These are phyloP conservation scores for Limonium bicolor DNA, from an alignment of 148 eudicot species.

Conservation along the genomic window DNA sequence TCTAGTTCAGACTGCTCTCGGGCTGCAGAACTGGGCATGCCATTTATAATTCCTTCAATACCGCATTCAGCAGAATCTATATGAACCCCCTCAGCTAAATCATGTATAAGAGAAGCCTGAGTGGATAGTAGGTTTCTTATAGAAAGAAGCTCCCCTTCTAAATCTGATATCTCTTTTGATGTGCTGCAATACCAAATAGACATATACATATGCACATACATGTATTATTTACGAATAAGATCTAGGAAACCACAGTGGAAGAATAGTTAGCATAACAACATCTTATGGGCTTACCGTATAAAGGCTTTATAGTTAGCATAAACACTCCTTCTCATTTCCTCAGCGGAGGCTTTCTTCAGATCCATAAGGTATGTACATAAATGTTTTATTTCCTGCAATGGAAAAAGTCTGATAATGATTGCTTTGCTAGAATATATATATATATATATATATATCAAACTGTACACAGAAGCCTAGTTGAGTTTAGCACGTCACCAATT, in stretches of 20 bases:
- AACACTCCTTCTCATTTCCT: conserved; percentile 96
- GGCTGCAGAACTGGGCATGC: conserved; percentile 24
- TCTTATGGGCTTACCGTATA: conserved; percentile 49
- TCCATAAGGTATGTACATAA: conserved; percentile 80
- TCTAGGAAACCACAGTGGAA: not conserved
- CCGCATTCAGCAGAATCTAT: conserved; percentile 38
- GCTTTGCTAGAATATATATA: not conserved
- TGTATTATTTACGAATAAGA: no score
- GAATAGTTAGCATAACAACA: not conserved
- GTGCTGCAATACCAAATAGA: conserved; percentile 35
- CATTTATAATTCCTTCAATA: conserved; percentile 34
- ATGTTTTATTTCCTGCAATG: conserved; percentile 70
- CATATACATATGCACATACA: not conserved
- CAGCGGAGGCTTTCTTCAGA: conserved; percentile 87
- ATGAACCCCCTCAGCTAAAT: conserved; percentile 85
- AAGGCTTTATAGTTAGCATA: conserved; percentile 93
- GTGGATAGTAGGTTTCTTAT: conserved; percentile 90
- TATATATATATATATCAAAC: not conserved
- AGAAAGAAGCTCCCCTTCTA: conserved; percentile 94
- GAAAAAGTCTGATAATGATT: not conserved
- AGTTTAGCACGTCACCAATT: no score
- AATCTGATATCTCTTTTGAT: conserved; percentile 93
- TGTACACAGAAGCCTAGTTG: not conserved
- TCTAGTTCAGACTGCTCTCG: conserved; percentile 66
- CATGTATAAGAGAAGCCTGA: conserved; percentile 85